A percentile compares a stretch with the other conserved stretches of the same genome.
These are phyloP conservation scores for Erythrophleum ivorense DNA, from an alignment of 331 rosid genomes.

Conservation along the genomic window DNA sequence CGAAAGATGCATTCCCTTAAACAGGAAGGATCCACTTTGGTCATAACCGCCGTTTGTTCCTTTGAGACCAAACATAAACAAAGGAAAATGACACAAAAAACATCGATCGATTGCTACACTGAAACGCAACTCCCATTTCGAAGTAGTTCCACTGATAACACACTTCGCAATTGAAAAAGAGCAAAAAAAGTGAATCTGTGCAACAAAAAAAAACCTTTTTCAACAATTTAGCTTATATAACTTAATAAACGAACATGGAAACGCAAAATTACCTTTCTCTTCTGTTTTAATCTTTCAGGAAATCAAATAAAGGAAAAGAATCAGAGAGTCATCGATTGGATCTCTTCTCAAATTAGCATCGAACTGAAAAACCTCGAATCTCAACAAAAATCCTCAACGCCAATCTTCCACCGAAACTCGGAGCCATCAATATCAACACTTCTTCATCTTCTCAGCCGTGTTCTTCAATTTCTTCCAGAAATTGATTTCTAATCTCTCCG, in stretches of 20 bases:
- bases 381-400: not conserved
- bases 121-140: not conserved
- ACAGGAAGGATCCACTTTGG: not conserved
- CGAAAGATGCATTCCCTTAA: not conserved
- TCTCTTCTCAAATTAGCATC: conserved; percentile 50
- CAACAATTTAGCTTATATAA: not conserved
- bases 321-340: conserved; percentile 41
- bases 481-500: not conserved
- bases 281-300: not conserved
- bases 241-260: not conserved
- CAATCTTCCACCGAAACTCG: conserved; percentile 34
- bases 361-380: conserved; percentile 55
- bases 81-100: not conserved
- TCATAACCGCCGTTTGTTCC: not conserved
- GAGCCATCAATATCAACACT: conserved; percentile 42
- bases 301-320: conserved; percentile 7
- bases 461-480: not conserved
- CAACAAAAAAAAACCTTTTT: not conserved
- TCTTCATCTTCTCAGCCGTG: not conserved
- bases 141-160: too few relatives aligned
- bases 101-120: not conserved
- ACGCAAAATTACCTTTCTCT: not conserved
- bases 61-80: not conserved
- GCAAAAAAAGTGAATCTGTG: not conserved
- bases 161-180: not conserved